Conservation (phyloP, 306 rosid genomes). For the Sesbania bispinosa region DNA sequence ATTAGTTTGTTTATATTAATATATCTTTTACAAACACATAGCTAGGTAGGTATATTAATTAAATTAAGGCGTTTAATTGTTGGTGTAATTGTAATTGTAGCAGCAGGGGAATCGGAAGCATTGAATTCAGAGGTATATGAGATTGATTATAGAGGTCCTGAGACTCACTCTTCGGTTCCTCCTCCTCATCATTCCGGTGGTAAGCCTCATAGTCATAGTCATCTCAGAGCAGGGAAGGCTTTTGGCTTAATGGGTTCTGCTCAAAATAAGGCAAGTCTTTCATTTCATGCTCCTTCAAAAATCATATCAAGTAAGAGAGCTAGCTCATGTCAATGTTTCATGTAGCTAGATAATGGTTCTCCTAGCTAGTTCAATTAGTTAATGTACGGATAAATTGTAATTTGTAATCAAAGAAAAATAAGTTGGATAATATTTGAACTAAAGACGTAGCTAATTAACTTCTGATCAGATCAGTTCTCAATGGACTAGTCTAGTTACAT, state of each 20-base stretch:
- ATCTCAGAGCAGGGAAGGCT: constrained; percentile 17
- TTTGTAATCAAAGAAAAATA: no score
- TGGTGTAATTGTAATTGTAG: not conserved
- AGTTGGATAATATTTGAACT: no score
- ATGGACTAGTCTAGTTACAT: no score
- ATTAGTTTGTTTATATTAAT: no score
- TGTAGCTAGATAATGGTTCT: no score
- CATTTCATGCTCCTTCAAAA: not conserved
- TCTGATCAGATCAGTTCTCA: no score
- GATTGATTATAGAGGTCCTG: constrained; percentile 95
- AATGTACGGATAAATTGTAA: no score
- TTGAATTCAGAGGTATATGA: constrained; percentile 57
- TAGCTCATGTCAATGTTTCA: no score
- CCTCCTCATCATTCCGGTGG: constrained; percentile 60
- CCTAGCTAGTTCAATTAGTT: no score
- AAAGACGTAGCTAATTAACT: no score
- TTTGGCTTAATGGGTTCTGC: constrained; percentile 20
- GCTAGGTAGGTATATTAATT: not conserved
- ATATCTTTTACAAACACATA: not conserved
- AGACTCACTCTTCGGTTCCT: constrained; percentile 75
- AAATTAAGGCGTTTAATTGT: no score
- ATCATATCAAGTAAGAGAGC: no score
- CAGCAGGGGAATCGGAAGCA: constrained; percentile 42
- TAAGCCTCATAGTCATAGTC: constrained; percentile 27
- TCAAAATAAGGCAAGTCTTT: constrained; percentile 44